phyloP scores from a whole-genome alignment of 352 stramenopile species.

The Thalassiosira mediterranea region DNA sequence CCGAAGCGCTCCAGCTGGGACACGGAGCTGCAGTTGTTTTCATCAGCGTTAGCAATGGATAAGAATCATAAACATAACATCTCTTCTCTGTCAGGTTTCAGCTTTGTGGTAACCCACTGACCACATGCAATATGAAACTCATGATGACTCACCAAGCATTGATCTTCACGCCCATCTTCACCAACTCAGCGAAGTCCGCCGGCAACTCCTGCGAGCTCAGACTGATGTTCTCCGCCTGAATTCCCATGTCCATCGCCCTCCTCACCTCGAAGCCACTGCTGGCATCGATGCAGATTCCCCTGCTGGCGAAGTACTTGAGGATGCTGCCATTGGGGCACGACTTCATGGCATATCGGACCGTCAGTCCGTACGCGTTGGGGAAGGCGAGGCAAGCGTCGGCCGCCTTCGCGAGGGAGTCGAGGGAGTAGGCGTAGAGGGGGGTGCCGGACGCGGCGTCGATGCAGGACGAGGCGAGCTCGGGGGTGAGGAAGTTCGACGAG shows the following conservation, averaged over 20 bases:
- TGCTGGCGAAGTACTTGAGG: constrained; percentile 84
- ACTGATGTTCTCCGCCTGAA: constrained; percentile 85
- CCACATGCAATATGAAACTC: no score
- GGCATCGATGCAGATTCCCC: constrained; percentile 88
- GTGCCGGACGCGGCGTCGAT: constrained; percentile 78
- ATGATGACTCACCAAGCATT: constrained; percentile 88
- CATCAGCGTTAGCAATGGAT: not conserved
- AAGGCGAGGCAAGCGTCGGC: constrained; percentile 86
- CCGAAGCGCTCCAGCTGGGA: constrained; percentile 87
- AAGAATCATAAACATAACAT: no score
- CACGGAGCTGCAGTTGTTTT: constrained; percentile 72
- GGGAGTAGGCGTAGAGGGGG: constrained; percentile 88
- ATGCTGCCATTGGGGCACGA: constrained; percentile 86
- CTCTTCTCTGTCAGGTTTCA: no score
- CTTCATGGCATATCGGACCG: constrained; percentile 90
- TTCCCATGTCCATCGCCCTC: constrained; percentile 83
- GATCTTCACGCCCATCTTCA: constrained; percentile 87
- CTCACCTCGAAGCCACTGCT: constrained; percentile 86
- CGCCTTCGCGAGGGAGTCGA: constrained; percentile 75
- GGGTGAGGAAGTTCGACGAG: constrained; percentile 77
- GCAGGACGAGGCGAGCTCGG: constrained; percentile 74
- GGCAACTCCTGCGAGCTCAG: constrained; percentile 88
- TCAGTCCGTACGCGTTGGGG: constrained; percentile 88
- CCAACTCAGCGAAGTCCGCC: constrained; percentile 84
- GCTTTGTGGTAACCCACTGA: no score